These are phyloP conservation scores for Entoloma clypeatum DNA, from an alignment of 1,284 basidiomycete species.

Conservation along the genomic window DNA sequence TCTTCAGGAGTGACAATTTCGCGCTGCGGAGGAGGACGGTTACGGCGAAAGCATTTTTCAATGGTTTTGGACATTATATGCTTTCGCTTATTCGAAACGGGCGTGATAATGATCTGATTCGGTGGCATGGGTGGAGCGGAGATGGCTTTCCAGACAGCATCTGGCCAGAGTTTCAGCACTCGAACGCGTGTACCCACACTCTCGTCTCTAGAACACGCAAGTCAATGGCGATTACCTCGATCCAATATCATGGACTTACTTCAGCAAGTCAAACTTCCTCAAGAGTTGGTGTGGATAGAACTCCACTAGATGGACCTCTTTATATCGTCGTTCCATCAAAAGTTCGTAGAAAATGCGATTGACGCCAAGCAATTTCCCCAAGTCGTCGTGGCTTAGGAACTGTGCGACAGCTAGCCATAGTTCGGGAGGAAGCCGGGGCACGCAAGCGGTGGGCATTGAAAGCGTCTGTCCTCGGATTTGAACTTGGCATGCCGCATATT, in stretches of 20 bases:
- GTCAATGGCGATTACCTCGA: background rate
- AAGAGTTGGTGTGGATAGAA: slow-evolving; percentile 15
- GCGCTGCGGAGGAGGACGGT: background rate
- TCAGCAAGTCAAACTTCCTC: slow-evolving; percentile 15
- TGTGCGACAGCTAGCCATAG: too few relatives aligned
- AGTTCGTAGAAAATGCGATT: slow-evolving; percentile 1
- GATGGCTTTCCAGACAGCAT: slow-evolving; percentile 22
- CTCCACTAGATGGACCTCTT: background rate
- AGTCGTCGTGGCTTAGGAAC: background rate
- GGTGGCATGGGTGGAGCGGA: slow-evolving; percentile 1
- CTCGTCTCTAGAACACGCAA: slow-evolving; percentile 6
- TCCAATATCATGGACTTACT: slow-evolving; percentile 12
- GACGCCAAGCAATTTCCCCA: background rate
- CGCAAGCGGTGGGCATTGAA: too few relatives aligned
- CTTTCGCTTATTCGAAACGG: background rate
- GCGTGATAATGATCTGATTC: background rate
- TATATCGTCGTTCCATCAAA: slow-evolving; percentile 1
- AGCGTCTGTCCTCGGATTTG: too few relatives aligned
- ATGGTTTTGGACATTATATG: background rate
- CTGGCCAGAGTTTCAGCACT: slow-evolving; percentile 23
- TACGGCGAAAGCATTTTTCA: background rate
- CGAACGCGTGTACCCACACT: slow-evolving; percentile 18
- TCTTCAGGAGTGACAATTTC: background rate
- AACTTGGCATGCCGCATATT: too few relatives aligned
- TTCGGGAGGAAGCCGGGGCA: too few relatives aligned